Evolutionary conservation across 2,329 filamentous ascomycete genomes (phyloP), one percentile per base, ranked within the genome.

Genomic region (Metarhizium robertsii): DNA sequence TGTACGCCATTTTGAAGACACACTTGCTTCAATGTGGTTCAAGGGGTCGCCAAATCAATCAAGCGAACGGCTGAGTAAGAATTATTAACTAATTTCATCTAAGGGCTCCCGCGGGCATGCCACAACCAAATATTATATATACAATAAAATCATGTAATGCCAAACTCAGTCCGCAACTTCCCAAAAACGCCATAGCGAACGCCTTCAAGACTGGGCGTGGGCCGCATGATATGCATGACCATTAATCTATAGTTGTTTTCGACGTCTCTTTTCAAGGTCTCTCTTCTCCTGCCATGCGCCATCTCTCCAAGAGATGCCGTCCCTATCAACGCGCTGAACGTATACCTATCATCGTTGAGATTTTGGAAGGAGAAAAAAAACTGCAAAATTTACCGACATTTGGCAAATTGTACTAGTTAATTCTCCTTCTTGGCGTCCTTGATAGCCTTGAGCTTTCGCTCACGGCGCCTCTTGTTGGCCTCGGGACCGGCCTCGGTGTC

Each of bases 401-500:
- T 10, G 46, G 14, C 7, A 34, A 18, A 36, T 3, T 16, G 30
- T 36, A n/a, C 54, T 25, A 20, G 50, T 74, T 81, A 87, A 74
- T 87, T 79, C 79, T 64, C 61, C 67, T 91, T 91, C 78, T 85
- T 85, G 60, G 78, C 77, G 68, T 77, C 57, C 55, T 57, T 78
- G 71, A 87, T 78, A 56, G 82, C 72, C 55, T 77, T 81, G 52
- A 89, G 66, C 82, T 88, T 92, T 72, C 78, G 84, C 73, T 94
- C 90, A 58, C 91, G 83, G 68, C 92, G 86, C 68, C 80, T 82
- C 84, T 91, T 92, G 65, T 87, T 81, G 45, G 92, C 90, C 73
- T 95, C 92, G 42, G 89, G 83, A 53, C 89, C 90, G 61, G 90
- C 90, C 80, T 99, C 92, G 59, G 94, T 99, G 73, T 96, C 92